Conservation (phyloP, 192 early-diverging fungal species). For the Endogone sp. region DNA sequence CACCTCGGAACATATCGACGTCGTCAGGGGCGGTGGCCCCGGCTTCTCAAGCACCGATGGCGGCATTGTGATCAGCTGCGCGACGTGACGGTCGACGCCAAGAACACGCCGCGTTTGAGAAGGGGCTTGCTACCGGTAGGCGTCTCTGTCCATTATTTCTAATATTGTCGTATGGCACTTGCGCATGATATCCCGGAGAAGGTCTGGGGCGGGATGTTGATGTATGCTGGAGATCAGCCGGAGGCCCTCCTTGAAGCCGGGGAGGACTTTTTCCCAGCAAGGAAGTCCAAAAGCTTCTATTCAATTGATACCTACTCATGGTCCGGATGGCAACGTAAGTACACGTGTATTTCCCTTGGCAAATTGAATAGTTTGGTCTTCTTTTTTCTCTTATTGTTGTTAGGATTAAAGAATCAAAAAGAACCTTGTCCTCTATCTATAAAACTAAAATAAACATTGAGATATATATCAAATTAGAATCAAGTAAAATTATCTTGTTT, state of each 20-base stretch:
- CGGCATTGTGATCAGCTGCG: conserved; percentile 1
- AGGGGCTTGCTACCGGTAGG: not conserved
- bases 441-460: too few species aligned
- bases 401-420: too few species aligned
- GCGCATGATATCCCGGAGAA: not conserved
- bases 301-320: not conserved
- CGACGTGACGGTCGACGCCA: not conserved
- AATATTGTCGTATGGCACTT: not conserved
- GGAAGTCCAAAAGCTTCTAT: not conserved
- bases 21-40: not conserved
- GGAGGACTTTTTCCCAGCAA: not conserved
- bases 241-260: not conserved
- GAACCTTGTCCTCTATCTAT: too few species aligned
- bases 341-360: not conserved
- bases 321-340: not conserved
- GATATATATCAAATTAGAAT: too few species aligned
- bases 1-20: not conserved
- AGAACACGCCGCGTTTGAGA: not conserved
- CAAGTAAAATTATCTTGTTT: too few species aligned
- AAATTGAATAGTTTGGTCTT: too few species aligned
- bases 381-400: too few species aligned
- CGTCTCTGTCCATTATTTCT: not conserved
- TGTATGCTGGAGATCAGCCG: not conserved
- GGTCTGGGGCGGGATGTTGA: not conserved
- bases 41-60: not conserved